Evolutionary conservation across 352 stramenopile genomes (phyloP).

Genomic region (Phytophthora ohioensis): DNA sequence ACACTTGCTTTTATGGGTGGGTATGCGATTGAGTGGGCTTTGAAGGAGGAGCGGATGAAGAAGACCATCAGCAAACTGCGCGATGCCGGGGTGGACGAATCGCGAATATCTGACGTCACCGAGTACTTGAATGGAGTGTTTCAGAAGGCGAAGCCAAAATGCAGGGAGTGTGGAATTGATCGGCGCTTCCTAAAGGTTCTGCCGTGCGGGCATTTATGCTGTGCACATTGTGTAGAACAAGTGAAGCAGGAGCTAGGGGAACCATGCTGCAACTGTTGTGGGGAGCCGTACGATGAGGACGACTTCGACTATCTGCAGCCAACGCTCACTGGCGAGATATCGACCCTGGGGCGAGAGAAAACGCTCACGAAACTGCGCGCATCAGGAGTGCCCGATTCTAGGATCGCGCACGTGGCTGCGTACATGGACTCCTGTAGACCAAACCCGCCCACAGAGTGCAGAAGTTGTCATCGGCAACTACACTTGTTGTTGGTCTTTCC

Average conservation of each 20-base stretch:
- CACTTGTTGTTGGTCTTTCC: slow-evolving; percentile 90
- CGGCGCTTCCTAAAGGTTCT: slow-evolving; percentile 89
- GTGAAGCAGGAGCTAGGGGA: slow-evolving; percentile 21
- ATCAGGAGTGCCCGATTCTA: slow-evolving; percentile 36
- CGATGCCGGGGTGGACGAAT: slow-evolving; percentile 32
- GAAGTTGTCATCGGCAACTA: slow-evolving; percentile 72
- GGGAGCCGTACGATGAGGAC: slow-evolving; percentile 25
- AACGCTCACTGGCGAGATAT: slow-evolving; percentile 29
- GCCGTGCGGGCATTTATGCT: slow-evolving; percentile 91
- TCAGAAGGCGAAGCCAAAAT: slow-evolving; percentile 49
- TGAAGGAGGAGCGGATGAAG: slow-evolving; percentile 23
- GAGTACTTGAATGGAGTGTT: slow-evolving; percentile 55
- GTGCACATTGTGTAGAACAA: slow-evolving; percentile 90
- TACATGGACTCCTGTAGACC: slow-evolving; percentile 57
- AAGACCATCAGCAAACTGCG: slow-evolving; percentile 56
- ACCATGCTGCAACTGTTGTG: slow-evolving; percentile 18
- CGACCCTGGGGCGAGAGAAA: slow-evolving; percentile 38
- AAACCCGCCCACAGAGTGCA: slow-evolving; percentile 63
- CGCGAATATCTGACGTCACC: slow-evolving; percentile 31
- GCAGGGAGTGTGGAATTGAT: slow-evolving; percentile 69
- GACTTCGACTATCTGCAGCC: slow-evolving; percentile 32
- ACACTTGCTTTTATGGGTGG: slow-evolving; percentile 57
- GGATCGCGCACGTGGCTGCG: slow-evolving; percentile 29
- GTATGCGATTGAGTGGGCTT: slow-evolving; percentile 40
- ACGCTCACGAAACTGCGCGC: slow-evolving; percentile 54